Evolutionary conservation across 495 filamentous ascomycete genomes (phyloP).

Genomic region (Neurospora sp.): DNA sequence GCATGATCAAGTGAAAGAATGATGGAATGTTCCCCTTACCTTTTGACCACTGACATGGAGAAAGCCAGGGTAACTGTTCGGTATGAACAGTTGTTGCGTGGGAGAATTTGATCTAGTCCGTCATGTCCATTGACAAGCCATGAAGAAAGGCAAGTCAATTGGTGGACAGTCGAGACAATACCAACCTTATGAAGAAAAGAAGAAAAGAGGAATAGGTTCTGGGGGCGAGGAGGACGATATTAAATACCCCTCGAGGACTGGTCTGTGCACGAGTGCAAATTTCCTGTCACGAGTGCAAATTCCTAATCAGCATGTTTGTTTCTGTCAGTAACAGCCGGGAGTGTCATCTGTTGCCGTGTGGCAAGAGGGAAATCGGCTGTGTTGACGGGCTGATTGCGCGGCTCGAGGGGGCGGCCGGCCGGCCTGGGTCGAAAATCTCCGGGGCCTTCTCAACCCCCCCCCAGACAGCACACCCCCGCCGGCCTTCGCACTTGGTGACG

Average conservation of each 20-base stretch:
- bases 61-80: not conserved
- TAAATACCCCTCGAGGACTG: not conserved
- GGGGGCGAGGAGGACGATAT: not conserved
- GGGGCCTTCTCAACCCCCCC: not conserved
- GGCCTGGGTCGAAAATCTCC: not conserved
- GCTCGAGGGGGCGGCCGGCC: not conserved
- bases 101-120: not conserved
- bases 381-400: not conserved
- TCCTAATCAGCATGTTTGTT: not conserved
- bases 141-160: not conserved
- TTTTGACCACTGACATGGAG: not conserved
- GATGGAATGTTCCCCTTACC: not conserved
- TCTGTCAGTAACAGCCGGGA: not conserved
- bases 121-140: not conserved
- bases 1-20: not conserved
- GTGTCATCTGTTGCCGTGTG: not conserved
- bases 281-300: not conserved
- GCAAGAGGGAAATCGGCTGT: not conserved
- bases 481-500: not conserved
- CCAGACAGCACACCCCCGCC: not conserved
- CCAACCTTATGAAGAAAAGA: not conserved
- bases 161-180: not conserved
- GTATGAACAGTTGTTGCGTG: not conserved
- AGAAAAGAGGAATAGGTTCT: not conserved
- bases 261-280: conserved; percentile 7